Evolutionary conservation across 2,329 filamentous ascomycete genomes (phyloP).

Genomic region (Pyrenochaeta sp.): DNA sequence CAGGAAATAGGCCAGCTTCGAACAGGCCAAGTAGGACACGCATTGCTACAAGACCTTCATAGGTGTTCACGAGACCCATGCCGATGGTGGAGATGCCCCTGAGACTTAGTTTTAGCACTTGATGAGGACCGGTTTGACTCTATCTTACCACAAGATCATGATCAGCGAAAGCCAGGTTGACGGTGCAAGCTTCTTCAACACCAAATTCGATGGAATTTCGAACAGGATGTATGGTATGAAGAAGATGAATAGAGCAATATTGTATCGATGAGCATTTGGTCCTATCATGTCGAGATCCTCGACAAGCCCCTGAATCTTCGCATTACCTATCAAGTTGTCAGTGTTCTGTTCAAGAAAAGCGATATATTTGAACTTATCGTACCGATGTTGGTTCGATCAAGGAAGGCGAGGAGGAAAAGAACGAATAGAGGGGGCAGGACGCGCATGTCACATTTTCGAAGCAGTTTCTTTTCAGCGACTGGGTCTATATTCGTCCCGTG

Average conservation of each 20-base stretch:
- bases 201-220: conserved; percentile 46
- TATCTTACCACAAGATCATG: conserved; percentile 46
- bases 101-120: no score
- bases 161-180: conserved; percentile 49
- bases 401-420: conserved; percentile 46
- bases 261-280: conserved; percentile 39
- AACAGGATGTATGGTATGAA: conserved; percentile 49
- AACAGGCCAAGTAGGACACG: conserved; percentile 51
- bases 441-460: conserved; percentile 58
- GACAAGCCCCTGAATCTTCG: conserved; percentile 49
- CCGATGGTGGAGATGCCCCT: conserved; percentile 51
- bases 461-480: conserved; percentile 53
- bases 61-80: conserved; percentile 57
- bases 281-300: conserved; percentile 48
- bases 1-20: conserved; percentile 47
- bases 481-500: conserved; percentile 39
- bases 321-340: conserved; percentile 42
- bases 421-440: conserved; percentile 58
- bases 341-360: not conserved
- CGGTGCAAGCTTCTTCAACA: conserved; percentile 50
- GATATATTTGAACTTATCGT: conserved; percentile 2
- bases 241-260: conserved; percentile 49
- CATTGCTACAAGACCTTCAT: conserved; percentile 55
- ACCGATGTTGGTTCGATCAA: conserved; percentile 47
- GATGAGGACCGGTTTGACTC: not conserved